Evolutionary conservation across 441 rosid genomes (phyloP).

Genomic region (Macaranga tanarius): DNA sequence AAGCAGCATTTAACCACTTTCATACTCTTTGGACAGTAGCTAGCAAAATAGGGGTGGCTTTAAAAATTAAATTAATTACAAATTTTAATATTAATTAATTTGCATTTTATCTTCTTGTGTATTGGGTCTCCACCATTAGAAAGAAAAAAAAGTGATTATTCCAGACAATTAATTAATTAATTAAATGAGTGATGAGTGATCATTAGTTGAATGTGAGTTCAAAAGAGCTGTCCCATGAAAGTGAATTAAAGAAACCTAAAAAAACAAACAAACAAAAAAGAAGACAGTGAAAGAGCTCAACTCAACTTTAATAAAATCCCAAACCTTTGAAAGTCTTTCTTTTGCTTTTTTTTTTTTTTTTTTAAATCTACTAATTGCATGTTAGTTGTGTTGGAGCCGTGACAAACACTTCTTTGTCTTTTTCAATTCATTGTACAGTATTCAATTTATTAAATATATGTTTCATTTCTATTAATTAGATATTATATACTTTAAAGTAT

Average conservation of each 20-base stretch:
- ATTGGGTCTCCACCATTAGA: not conserved
- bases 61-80: not conserved
- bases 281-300: not conserved
- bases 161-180: not conserved
- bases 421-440: no score
- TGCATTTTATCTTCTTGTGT: not conserved
- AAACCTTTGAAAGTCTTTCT: not conserved
- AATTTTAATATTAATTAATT: not conserved
- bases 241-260: constrained; percentile 8
- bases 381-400: no score
- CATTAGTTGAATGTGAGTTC: constrained; percentile 27
- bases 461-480: no score
- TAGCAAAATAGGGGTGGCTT: not conserved
- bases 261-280: not conserved
- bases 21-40: constrained; percentile 6
- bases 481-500: no score
- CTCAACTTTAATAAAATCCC: no score
- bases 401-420: no score
- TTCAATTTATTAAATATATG: no score
- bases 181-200: constrained; percentile 13
- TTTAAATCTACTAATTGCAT: no score
- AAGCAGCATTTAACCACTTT: constrained; percentile 27
- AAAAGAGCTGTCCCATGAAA: constrained; percentile 21
- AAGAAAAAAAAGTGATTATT: not conserved
- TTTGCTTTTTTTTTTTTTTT: no score